A percentile compares a stretch with the other conserved stretches of the same genome.
These are phyloP conservation scores for Panicum virgatum DNA, from an alignment of 202 grass and related monocot genomes.

Conservation along the genomic window DNA sequence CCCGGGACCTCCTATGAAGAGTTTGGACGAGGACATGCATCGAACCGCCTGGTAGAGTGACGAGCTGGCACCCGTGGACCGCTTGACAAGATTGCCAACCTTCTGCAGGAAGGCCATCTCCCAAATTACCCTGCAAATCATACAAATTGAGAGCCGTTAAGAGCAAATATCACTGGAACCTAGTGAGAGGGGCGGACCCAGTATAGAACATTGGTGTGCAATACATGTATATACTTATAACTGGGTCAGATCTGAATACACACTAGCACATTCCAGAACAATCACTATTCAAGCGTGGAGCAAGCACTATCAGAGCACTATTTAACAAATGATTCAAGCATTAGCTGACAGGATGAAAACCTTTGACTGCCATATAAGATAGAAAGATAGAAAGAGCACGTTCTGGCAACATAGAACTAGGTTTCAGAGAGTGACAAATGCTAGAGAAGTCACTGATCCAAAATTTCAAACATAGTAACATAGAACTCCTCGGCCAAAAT, in stretches of 20 bases:
- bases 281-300: no score
- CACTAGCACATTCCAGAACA: no score
- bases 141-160: background rate
- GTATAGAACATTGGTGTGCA: background rate
- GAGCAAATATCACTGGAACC: background rate
- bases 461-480: no score
- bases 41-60: conserved; percentile 65
- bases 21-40: conserved; percentile 82
- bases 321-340: no score
- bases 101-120: conserved; percentile 73
- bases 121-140: conserved; percentile 5
- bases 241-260: background rate
- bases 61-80: conserved; percentile 48
- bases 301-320: no score
- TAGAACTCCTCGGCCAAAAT: no score
- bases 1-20: conserved; percentile 68
- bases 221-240: background rate
- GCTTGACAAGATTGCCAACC: conserved; percentile 65
- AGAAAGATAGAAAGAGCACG: no score
- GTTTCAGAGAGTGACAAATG: no score
- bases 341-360: no score
- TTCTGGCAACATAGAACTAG: no score
- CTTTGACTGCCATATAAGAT: no score
- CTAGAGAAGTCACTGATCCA: no score
- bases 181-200: background rate